A percentile compares a stretch with the other conserved stretches of the same genome.
Conservation (phyloP, 306 rosid species). For the Erythrophleum fordii region DNA sequence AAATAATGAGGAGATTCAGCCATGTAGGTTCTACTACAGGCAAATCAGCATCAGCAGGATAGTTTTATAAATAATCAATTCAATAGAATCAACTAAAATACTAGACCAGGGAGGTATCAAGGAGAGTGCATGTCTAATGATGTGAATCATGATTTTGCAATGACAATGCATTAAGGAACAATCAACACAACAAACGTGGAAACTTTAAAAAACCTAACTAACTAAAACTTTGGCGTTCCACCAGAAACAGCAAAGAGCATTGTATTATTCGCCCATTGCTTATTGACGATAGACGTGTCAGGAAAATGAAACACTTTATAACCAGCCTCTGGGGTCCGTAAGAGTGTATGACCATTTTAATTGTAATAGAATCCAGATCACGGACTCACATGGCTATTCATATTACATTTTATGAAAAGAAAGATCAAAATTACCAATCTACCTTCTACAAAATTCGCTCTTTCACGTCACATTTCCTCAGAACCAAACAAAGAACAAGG, state of each 20-base stretch:
- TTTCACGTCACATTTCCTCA: not conserved
- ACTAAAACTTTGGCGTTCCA: not conserved
- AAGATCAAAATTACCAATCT: not conserved
- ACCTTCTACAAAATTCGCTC: not conserved
- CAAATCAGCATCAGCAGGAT: not conserved
- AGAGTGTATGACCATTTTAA: not conserved
- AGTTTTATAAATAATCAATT: not conserved
- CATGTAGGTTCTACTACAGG: not conserved
- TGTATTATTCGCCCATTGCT: not conserved
- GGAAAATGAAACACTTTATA: not conserved
- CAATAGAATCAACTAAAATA: not conserved
- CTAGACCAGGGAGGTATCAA: not conserved
- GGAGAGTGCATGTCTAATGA: not conserved
- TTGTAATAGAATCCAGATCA: not conserved
- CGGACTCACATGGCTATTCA: not conserved
- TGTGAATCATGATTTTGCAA: not conserved
- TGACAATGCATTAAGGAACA: not conserved
- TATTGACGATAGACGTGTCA: not conserved
- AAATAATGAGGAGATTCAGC: not conserved
- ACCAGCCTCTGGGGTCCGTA: not conserved
- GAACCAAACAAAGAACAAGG: constrained; percentile 24
- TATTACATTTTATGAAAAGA: not conserved
- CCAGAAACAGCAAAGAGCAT: not conserved
- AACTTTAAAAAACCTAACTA: not conserved
- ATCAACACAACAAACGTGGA: not conserved